A percentile compares a stretch with the other conserved stretches of the same genome.
Evolutionary conservation across 2,329 filamentous ascomycete genomes (phyloP).

Genomic region (Leptodontidium sp.): DNA sequence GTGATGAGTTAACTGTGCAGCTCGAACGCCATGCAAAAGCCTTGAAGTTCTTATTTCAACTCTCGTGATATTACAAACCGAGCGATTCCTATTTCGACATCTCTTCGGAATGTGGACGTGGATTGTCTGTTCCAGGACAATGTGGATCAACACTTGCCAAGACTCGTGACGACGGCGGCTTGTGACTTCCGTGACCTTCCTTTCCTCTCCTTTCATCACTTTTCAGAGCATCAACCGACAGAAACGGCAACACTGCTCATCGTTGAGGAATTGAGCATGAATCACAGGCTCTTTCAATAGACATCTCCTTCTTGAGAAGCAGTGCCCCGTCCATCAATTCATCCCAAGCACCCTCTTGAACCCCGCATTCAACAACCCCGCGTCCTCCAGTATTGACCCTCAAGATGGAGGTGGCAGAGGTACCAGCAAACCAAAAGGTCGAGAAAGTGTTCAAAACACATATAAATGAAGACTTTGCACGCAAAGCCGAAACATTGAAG

Average conservation of each 20-base stretch:
- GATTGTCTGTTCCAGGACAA: neutral
- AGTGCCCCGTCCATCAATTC: neutral
- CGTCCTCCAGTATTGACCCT: neutral
- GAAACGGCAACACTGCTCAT: too few species aligned
- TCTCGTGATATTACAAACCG: too few species aligned
- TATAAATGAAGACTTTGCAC: conserved; percentile 29
- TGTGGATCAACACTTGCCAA: neutral
- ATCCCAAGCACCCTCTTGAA: neutral
- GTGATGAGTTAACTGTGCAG: too few species aligned
- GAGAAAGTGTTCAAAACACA: conserved; percentile 28
- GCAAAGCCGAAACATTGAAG: conserved; percentile 28
- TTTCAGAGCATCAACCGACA: too few species aligned
- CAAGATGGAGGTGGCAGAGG: conserved; percentile 13
- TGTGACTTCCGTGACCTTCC: neutral
- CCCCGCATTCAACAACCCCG: neutral
- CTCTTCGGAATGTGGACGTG: neutral
- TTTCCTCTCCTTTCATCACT: too few species aligned
- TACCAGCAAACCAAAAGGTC: conserved; percentile 36
- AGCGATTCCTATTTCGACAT: too few species aligned
- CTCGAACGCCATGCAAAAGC: too few species aligned
- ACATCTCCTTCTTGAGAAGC: neutral
- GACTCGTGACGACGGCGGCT: neutral
- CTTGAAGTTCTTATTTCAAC: too few species aligned
- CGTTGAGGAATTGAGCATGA: too few species aligned
- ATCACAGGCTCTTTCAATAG: too few species aligned